Conservation (phyloP, 768 basidiomycete species). For the Dioszegia crocea region DNA sequence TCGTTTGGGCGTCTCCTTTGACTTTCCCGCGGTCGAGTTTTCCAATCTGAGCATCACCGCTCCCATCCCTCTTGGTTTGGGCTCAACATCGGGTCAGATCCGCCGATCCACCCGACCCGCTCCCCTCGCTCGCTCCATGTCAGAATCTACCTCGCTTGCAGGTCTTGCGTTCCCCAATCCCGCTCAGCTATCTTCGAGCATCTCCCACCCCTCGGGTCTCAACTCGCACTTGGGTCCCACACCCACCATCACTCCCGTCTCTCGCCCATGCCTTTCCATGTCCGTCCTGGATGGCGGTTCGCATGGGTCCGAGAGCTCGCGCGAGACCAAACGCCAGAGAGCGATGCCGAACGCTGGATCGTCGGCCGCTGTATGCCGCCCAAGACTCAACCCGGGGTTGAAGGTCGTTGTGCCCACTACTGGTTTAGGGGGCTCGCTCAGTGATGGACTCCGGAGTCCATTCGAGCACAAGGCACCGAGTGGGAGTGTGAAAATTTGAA, state of each 20-base stretch:
- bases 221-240: background rate
- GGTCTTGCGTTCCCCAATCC: conserved; percentile 1
- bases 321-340: conserved; percentile 5
- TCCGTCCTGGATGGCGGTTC: background rate
- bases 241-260: background rate
- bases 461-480: conserved; percentile 5
- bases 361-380: background rate
- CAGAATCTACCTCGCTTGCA: background rate
- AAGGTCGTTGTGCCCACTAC: background rate
- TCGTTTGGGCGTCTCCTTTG: background rate
- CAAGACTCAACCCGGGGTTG: conserved; percentile 3
- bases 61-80: background rate
- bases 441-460: conserved; percentile 4
- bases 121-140: background rate
- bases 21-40: background rate
- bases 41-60: background rate
- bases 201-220: conserved; percentile 2
- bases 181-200: background rate
- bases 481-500: conserved; percentile 3
- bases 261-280: background rate
- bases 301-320: background rate
- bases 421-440: background rate
- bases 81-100: background rate
- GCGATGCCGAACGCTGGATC: background rate
- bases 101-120: background rate